Evolutionary conservation across 2,329 filamentous ascomycete species (phyloP).

Genomic region (Pestalotiopsis sp.): DNA sequence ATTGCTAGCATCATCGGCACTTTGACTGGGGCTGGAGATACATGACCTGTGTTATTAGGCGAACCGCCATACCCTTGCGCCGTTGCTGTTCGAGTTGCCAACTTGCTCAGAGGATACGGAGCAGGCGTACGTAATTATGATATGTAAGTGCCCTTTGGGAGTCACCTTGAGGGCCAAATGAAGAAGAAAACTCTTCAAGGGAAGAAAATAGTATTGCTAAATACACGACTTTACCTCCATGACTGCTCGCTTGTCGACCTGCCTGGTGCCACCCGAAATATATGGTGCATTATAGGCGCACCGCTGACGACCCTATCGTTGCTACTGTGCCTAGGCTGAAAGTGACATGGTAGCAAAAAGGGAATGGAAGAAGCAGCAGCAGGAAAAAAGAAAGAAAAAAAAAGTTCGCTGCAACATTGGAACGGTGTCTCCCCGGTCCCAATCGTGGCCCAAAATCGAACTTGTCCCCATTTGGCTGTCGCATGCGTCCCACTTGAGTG

Average conservation of each 20-base stretch:
- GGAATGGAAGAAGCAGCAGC: background rate
- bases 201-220: background rate
- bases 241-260: no score
- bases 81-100: background rate
- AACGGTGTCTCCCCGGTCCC: background rate
- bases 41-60: background rate
- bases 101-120: background rate
- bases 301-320: background rate
- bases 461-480: slow-evolving; percentile 5
- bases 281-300: background rate
- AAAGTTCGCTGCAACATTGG: background rate
- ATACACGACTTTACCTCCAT: no score
- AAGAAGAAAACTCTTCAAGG: background rate
- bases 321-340: background rate
- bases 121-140: background rate
- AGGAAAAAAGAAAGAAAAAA: background rate
- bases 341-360: background rate
- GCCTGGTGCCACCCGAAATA: no score
- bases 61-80: background rate
- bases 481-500: slow-evolving; percentile 5
- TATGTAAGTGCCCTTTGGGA: background rate
- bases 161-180: background rate
- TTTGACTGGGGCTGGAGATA: background rate
- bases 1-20: background rate
- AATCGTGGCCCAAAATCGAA: background rate